A percentile compares a stretch with the other conserved stretches of the same genome.
Evolutionary conservation across 306 rosid species (phyloP).

Genomic region (Vigna mungo): DNA sequence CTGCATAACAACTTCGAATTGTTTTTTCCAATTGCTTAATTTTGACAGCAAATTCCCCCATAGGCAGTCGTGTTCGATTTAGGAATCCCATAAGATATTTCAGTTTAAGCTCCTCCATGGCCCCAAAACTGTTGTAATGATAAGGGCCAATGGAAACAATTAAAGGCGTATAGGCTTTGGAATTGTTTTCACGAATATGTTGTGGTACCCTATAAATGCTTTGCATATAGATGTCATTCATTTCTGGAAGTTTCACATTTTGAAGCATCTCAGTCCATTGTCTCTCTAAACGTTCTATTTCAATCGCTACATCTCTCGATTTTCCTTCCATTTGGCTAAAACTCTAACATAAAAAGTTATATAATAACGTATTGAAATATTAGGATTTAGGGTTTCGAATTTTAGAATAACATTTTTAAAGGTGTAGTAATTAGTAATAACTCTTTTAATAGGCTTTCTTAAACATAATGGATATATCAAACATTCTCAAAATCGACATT

Average conservation of each 20-base stretch:
- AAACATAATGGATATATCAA: no score
- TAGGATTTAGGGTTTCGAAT: no score
- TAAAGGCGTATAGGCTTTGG: neutral
- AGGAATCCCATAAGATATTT: slow-evolving; percentile 5
- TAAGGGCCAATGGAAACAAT: neutral
- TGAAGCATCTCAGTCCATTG: neutral
- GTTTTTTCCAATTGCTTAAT: neutral
- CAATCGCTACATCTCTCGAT: neutral
- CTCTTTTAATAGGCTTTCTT: no score
- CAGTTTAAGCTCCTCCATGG: neutral
- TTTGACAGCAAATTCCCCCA: neutral
- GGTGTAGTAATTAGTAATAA: no score
- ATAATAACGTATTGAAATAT: no score
- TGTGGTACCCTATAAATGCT: neutral
- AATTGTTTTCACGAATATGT: neutral
- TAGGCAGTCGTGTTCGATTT: neutral
- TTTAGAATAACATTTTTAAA: no score
- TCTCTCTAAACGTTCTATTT: neutral
- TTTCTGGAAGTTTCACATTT: neutral
- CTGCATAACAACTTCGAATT: neutral
- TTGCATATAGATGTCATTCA: accelerated
- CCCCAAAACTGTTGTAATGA: neutral
- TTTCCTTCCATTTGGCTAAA: neutral
- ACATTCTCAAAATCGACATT: no score
- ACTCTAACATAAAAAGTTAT: neutral